These are phyloP conservation scores for Triangularia verruculosa DNA, from an alignment of 2,329 filamentous ascomycete species.

Conservation along the genomic window DNA sequence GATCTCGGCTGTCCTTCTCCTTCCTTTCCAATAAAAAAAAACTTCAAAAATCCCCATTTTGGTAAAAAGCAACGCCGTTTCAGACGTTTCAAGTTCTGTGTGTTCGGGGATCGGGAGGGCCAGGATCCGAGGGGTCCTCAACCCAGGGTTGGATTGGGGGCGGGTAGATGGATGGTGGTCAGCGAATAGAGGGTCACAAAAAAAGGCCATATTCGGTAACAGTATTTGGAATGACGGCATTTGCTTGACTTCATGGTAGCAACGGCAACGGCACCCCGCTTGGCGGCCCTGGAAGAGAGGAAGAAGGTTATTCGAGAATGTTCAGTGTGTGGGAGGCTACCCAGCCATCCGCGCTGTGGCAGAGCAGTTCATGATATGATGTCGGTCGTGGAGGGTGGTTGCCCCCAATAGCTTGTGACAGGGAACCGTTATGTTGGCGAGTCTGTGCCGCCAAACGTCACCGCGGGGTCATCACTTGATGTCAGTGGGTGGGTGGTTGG, in stretches of 20 bases:
- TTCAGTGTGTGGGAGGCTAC: background rate
- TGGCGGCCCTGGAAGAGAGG: background rate
- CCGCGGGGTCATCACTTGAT: background rate
- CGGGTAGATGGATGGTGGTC: background rate
- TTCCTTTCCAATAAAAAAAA: background rate
- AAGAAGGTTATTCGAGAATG: background rate
- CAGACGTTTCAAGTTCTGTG: conserved; percentile 31
- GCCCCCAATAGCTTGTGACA: background rate
- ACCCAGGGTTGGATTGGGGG: background rate
- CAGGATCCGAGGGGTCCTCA: conserved; percentile 23
- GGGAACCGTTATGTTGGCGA: conserved; percentile 1
- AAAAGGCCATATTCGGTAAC: background rate
- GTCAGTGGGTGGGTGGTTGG: background rate
- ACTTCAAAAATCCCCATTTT: background rate
- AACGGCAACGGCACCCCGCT: background rate
- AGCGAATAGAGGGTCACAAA: background rate
- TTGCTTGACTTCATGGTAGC: background rate
- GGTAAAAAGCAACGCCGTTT: conserved; percentile 22
- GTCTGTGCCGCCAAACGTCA: conserved; percentile 1
- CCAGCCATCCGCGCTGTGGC: background rate
- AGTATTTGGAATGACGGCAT: background rate
- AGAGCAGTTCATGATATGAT: background rate
- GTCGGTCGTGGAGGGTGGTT: background rate
- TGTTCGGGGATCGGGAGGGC: conserved; percentile 29
- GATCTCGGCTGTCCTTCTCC: background rate